These are phyloP conservation scores for Eucalyptus leucophloia DNA, from an alignment of 345 rosid species.

Conservation along the genomic window DNA sequence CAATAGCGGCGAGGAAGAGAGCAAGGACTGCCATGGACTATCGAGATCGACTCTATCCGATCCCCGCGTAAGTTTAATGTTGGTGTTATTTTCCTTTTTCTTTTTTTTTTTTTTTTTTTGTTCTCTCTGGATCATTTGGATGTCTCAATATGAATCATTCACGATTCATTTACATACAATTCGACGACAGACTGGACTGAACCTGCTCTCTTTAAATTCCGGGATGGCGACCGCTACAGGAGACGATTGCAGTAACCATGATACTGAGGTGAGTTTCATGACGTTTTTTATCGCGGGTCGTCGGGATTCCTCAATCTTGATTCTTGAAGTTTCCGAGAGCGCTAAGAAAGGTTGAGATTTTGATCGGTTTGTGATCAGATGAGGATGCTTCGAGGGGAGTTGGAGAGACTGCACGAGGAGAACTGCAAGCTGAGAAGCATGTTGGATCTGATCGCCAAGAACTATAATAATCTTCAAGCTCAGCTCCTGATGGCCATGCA, in stretches of 20 bases:
- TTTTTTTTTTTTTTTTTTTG: too few species aligned
- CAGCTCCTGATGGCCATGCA: constrained; percentile 50
- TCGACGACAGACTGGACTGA: constrained; percentile 35
- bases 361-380: constrained; percentile 13
- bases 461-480: constrained; percentile 45
- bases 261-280: constrained; percentile 27
- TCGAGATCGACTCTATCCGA: constrained; percentile 13
- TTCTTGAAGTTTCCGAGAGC: neutral
- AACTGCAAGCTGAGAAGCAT: constrained; percentile 43
- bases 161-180: neutral
- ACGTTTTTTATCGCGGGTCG: neutral
- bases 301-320: neutral
- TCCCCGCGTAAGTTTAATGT: neutral
- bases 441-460: constrained; percentile 53
- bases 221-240: constrained; percentile 14
- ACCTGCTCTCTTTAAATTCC: constrained; percentile 29
- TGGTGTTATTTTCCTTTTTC: neutral
- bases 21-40: neutral
- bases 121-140: neutral
- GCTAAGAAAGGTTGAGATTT: neutral
- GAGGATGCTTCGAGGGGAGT: constrained; percentile 27
- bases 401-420: constrained; percentile 55
- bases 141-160: neutral
- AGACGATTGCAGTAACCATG: constrained; percentile 11
- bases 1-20: constrained; percentile 7